Percentiles rank a stretch among this genome's conserved stretches.
Conservation (phyloP, 108 stramenopile species). For the Pseudonitzschia delicatissima region DNA sequence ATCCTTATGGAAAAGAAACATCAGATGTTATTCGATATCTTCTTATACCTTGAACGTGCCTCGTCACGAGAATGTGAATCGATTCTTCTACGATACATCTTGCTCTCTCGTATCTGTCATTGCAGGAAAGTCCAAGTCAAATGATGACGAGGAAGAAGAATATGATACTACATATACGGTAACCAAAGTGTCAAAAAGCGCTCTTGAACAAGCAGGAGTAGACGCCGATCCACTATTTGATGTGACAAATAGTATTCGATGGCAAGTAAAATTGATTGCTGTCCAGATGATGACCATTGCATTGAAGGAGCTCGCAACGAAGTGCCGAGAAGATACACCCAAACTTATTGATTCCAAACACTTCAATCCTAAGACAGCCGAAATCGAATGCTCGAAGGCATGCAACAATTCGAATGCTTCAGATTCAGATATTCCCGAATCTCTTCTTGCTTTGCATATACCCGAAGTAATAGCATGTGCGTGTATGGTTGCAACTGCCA, state of each 20-base stretch:
- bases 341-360: slow-evolving; percentile 18
- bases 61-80: slow-evolving; percentile 6
- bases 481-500: slow-evolving; percentile 61
- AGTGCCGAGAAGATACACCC: slow-evolving; percentile 9
- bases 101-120: slow-evolving; percentile 48
- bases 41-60: slow-evolving; percentile 14
- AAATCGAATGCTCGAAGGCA: slow-evolving; percentile 31
- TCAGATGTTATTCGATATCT: slow-evolving; percentile 14
- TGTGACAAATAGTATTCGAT: slow-evolving; percentile 42
- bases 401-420: slow-evolving; percentile 20
- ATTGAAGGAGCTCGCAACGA: slow-evolving; percentile 34
- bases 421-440: slow-evolving; percentile 11
- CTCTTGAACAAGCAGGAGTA: slow-evolving; percentile 26
- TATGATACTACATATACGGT: slow-evolving; percentile 26
- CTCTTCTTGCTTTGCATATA: slow-evolving; percentile 52
- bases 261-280: slow-evolving; percentile 62
- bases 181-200: slow-evolving; percentile 28
- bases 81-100: slow-evolving; percentile 49
- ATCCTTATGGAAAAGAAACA: slow-evolving; percentile 2
- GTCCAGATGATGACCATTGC: slow-evolving; percentile 40
- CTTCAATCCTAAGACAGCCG: slow-evolving; percentile 51
- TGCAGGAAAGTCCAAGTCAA: slow-evolving; percentile 20
- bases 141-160: slow-evolving; percentile 23
- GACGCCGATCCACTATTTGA: slow-evolving; percentile 39
- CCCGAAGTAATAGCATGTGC: slow-evolving; percentile 49